A percentile compares a stretch with the other conserved stretches of the same genome.
Evolutionary conservation across 257 asterid genomes (phyloP).

Genomic region (Ehretia macrophylla): DNA sequence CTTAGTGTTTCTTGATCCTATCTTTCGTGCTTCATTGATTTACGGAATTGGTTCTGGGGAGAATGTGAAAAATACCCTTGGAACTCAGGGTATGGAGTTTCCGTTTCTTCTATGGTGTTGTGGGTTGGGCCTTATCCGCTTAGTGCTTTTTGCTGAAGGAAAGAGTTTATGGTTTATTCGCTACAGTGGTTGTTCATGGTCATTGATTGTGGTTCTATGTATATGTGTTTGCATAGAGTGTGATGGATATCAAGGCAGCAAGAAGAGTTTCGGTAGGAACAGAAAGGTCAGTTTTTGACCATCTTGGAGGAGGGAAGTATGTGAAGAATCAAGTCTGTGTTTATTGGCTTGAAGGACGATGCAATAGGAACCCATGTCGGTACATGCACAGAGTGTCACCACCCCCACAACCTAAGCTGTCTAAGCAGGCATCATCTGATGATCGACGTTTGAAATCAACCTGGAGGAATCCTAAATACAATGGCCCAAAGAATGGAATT

Average conservation of each 20-base stretch:
- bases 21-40: too few species aligned
- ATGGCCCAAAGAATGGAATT: slow-evolving; percentile 13
- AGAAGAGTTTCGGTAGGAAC: slow-evolving; percentile 7
- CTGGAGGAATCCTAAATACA: slow-evolving; percentile 14
- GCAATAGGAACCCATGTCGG: slow-evolving; percentile 49
- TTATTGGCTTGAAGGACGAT: slow-evolving; percentile 54
- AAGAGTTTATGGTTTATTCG: not conserved
- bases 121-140: not conserved
- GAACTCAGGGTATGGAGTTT: not conserved
- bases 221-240: not conserved
- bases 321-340: slow-evolving; percentile 29
- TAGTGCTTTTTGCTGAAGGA: slow-evolving; percentile 1
- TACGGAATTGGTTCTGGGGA: too few species aligned
- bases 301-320: slow-evolving; percentile 18
- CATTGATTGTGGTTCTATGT: slow-evolving; percentile 4
- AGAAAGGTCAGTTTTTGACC: slow-evolving; percentile 3
- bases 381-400: slow-evolving; percentile 33
- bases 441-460: not conserved
- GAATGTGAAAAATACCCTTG: too few species aligned
- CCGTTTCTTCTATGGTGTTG: not conserved
- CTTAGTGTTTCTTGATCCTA: too few species aligned
- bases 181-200: not conserved
- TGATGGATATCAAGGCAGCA: slow-evolving; percentile 29
- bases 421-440: not conserved
- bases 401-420: slow-evolving; percentile 10